Base-by-base conservation (phyloP, 352 stramenopile genomes). In the Globisporangium echinulatum region DNA sequence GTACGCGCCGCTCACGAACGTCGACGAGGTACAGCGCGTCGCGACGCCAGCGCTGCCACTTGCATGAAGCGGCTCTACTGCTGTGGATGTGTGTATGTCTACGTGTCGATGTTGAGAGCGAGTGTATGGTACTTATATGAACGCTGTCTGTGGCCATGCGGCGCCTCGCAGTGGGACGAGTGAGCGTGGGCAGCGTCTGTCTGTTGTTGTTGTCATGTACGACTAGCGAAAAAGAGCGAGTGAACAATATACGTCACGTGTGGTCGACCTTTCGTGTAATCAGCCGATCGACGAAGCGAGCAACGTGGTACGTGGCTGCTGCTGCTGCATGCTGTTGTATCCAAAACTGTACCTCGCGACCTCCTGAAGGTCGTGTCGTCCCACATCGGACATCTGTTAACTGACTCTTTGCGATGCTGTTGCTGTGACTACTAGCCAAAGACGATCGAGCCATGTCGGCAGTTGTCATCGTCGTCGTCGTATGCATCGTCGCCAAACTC, bases 1-100 rank as follows among this genome's bases (percentile, higher is more conserved):
- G 25, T 92, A 90, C 56, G 80, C 67, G 17, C 80, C 78, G 14
- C 66, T 92, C 59, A 85, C 77, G 38, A 90, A 89, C 62, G 58
- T 80, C 54, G 74, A 83, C 52, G 72, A 87, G 63, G 66, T 70
- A 72, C 60, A 61, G 54, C 17, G 53, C 47, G 52, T 44, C 19
- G 47, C n/a, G 52, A 40, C 60, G 51, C 58, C 58, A 42, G 50
- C 49, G 57, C 33, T 51, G 25, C 9, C 50, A n/a, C 49, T 53
- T 42, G 58, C 58, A 40, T 63, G 36, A 63, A 38, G 13, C n/a
- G 13, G 43, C 43, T n/a, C 43, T 19, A 15, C 43, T 11, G 15
- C 13, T 48, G 43, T 48, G 7, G n/a, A 48, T 48, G 11, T n/a
- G n/a, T 48, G 43, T 48, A 15, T 48, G 7, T 48, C 13, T 19